These are phyloP conservation scores for Amylocystis lapponica DNA, from an alignment of 768 basidiomycete genomes.

Conservation along the genomic window DNA sequence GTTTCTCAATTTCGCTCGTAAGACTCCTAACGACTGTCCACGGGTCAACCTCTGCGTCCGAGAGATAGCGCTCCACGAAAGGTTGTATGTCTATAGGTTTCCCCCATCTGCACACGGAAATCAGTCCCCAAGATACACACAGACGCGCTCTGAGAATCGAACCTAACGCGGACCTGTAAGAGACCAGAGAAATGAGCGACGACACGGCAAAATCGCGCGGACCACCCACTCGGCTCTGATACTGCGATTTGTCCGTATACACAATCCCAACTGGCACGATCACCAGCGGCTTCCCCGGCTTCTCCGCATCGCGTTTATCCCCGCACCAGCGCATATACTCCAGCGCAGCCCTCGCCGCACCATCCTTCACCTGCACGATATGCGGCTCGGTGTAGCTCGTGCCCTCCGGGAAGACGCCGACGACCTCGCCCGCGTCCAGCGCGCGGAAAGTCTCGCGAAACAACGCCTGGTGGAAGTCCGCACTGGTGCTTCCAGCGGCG, in stretches of 20 bases:
- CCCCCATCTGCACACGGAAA: conserved; percentile 78
- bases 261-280: conserved; percentile 86
- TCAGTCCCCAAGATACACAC: not conserved
- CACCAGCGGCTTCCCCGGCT: conserved; percentile 18
- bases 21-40: conserved; percentile 80
- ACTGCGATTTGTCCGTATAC: conserved; percentile 93
- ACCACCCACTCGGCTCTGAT: conserved; percentile 73
- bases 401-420: conserved; percentile 93
- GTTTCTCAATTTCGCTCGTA: conserved; percentile 65
- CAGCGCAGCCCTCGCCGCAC: conserved; percentile 88
- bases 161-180: conserved; percentile 55
- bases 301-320: conserved; percentile 35
- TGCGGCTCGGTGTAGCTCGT: conserved; percentile 90
- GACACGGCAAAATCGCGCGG: not conserved
- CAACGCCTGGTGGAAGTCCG: conserved; percentile 52
- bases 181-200: not conserved
- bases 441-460: conserved; percentile 89
- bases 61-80: conserved; percentile 62
- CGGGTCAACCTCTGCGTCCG: conserved; percentile 29
- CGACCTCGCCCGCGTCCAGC: conserved; percentile 67
- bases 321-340: conserved; percentile 82
- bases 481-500: not conserved
- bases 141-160: not conserved
- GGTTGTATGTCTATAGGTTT: conserved; percentile 68
- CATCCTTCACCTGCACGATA: conserved; percentile 89